A percentile compares a stretch with the other conserved stretches of the same genome.
Evolutionary conservation across 2,329 filamentous ascomycete species (phyloP).

Genomic region (Stagonosporopsis rhizophila): DNA sequence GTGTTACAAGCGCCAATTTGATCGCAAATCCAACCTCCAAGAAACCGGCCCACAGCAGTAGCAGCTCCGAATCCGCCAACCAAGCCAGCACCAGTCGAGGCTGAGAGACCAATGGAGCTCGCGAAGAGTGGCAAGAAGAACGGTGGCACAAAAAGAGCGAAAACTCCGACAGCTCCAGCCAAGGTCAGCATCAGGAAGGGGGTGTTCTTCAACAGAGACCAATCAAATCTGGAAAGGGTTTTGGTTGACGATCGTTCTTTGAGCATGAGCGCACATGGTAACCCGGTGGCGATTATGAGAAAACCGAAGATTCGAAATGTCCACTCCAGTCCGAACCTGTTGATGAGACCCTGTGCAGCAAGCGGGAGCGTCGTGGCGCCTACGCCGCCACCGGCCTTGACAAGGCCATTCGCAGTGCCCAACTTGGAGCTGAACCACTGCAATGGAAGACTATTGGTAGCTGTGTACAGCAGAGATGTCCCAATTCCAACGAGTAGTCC

Average conservation of each 20-base stretch:
- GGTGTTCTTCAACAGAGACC: slow-evolving; percentile 18
- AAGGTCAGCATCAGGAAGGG: slow-evolving; percentile 37
- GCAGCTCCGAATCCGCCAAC: slow-evolving; percentile 28
- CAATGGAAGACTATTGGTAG: too few species aligned
- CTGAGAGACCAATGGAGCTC: neutral
- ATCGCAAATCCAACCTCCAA: slow-evolving; percentile 38
- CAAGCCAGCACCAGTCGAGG: slow-evolving; percentile 31
- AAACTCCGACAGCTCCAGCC: slow-evolving; percentile 36
- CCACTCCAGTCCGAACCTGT: slow-evolving; percentile 39
- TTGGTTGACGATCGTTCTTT: slow-evolving; percentile 32
- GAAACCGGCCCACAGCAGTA: slow-evolving; percentile 39
- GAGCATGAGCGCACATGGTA: slow-evolving; percentile 36
- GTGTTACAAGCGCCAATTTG: slow-evolving; percentile 43
- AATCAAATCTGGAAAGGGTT: neutral
- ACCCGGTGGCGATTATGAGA: slow-evolving; percentile 31
- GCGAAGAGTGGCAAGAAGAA: slow-evolving; percentile 29
- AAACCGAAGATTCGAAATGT: slow-evolving; percentile 41
- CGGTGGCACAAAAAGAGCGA: slow-evolving; percentile 41
- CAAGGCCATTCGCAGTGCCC: slow-evolving; percentile 38
- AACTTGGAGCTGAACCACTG: slow-evolving; percentile 22
- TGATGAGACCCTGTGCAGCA: slow-evolving; percentile 35
- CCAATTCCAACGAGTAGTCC: too few species aligned
- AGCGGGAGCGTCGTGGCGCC: slow-evolving; percentile 38
- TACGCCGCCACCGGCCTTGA: slow-evolving; percentile 41
- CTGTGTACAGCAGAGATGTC: too few species aligned